A percentile compares a stretch with the other conserved stretches of the same genome.
phyloP scores from a whole-genome alignment of 2,329 filamentous ascomycete genomes.

The Aspergillus thermomutatus region DNA sequence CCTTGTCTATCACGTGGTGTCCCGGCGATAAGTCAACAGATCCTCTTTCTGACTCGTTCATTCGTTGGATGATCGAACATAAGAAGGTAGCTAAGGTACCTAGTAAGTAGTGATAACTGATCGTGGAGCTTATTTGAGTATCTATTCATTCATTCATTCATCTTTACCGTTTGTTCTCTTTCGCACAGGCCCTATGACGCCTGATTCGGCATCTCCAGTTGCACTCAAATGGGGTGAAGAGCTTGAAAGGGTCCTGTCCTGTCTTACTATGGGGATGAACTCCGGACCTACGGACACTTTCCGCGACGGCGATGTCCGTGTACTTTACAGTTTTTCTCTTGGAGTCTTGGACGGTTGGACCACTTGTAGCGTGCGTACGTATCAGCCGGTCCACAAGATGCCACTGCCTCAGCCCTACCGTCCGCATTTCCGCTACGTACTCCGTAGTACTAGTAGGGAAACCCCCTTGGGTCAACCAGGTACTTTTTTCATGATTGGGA shows the following conservation, averaged over 20 bases:
- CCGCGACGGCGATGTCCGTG: neutral
- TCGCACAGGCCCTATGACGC: neutral
- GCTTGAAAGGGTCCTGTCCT: neutral
- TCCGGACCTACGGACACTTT: neutral
- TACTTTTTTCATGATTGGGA: neutral
- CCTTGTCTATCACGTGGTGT: slow-evolving; percentile 16
- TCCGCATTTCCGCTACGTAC: neutral
- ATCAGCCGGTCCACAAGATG: neutral
- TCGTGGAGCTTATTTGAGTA: neutral
- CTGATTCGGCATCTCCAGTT: neutral
- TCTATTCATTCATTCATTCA: neutral
- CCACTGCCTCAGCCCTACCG: neutral
- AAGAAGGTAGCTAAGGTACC: neutral
- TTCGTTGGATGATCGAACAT: neutral
- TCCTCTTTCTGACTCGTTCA: slow-evolving; percentile 32
- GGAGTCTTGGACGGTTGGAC: neutral
- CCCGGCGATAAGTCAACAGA: slow-evolving; percentile 9
- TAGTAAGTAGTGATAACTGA: too few species aligned
- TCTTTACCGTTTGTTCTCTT: neutral
- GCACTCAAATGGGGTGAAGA: neutral
- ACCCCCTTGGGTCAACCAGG: neutral
- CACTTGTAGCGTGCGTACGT: neutral
- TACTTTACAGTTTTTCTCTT: neutral
- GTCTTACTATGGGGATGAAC: neutral
- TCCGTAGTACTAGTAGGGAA: too few species aligned